A percentile compares a stretch with the other conserved stretches of the same genome.
These are phyloP conservation scores for Rhodotorula sp. DNA, from an alignment of 1,284 basidiomycete species.

Conservation along the genomic window DNA sequence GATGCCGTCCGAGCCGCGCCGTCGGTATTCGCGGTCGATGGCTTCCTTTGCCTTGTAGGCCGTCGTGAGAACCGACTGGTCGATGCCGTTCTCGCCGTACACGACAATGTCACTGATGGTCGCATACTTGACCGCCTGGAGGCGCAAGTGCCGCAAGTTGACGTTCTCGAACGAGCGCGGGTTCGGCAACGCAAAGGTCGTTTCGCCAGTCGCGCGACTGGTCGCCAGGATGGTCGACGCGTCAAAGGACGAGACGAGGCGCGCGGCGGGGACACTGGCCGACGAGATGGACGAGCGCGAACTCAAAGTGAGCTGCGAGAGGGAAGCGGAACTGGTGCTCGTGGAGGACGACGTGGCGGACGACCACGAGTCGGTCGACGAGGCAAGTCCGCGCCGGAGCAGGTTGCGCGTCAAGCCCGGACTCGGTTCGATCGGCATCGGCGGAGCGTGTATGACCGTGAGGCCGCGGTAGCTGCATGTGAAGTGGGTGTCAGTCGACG, in stretches of 20 bases:
- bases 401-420: constrained; percentile 8
- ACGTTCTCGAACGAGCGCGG: constrained; percentile 58
- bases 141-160: constrained; percentile 44
- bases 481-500: neutral
- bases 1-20: constrained; percentile 53
- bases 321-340: constrained; percentile 18
- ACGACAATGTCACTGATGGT: constrained; percentile 84
- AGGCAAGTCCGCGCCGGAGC: constrained; percentile 26
- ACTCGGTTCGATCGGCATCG: neutral
- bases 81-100: constrained; percentile 66
- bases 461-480: constrained; percentile 35
- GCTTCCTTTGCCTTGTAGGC: constrained; percentile 55
- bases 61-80: constrained; percentile 54
- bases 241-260: constrained; percentile 36
- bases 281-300: constrained; percentile 17
- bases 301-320: constrained; percentile 5
- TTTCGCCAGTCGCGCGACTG: constrained; percentile 50
- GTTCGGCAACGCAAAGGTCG: constrained; percentile 63
- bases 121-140: constrained; percentile 69
- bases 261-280: constrained; percentile 11
- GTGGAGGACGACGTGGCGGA: constrained; percentile 26
- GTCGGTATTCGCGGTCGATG: constrained; percentile 51
- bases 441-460: constrained; percentile 33
- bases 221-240: constrained; percentile 51
- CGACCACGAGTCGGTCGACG: constrained; percentile 29